A percentile compares a stretch with the other conserved stretches of the same genome.
Evolutionary conservation across 1,284 basidiomycete genomes (phyloP).

Genomic region (Salmacisia buchloeana): DNA sequence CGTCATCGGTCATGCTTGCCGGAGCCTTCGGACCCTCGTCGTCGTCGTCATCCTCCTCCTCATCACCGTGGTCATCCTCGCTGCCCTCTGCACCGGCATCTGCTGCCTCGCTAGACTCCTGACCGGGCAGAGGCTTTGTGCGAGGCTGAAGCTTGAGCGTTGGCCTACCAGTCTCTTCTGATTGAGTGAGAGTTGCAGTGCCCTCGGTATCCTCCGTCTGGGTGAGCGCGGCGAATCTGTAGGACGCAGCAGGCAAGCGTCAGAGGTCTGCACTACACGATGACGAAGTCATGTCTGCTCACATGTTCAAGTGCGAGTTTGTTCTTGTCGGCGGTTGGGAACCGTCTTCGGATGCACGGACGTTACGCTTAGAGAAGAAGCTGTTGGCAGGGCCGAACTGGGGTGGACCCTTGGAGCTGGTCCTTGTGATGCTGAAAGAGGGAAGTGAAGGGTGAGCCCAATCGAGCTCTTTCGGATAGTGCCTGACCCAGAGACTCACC

Average conservation of each 20-base stretch:
- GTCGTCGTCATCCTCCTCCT: conserved; percentile 50
- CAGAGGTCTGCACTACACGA: neutral
- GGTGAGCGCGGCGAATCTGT: conserved; percentile 56
- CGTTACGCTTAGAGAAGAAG: conserved; percentile 65
- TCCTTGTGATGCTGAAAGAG: conserved; percentile 53
- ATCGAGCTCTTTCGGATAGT: conserved; percentile 10
- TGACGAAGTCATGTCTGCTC: neutral
- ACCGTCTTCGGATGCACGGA: conserved; percentile 54
- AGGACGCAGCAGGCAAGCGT: neutral
- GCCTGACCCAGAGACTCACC: conserved; percentile 56
- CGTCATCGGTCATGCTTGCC: conserved; percentile 61
- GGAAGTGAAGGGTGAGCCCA: conserved; percentile 20
- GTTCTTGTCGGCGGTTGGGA: conserved; percentile 68
- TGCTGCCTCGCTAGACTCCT: too few species aligned
- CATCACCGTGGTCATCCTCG: conserved; percentile 14
- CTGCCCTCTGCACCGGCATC: conserved; percentile 10
- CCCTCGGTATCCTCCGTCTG: conserved; percentile 23
- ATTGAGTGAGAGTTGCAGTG: conserved; percentile 49
- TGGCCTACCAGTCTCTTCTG: conserved; percentile 63
- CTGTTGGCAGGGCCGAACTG: conserved; percentile 66
- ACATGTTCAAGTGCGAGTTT: conserved; percentile 74
- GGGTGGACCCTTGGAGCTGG: conserved; percentile 56
- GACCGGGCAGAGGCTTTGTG: conserved; percentile 56
- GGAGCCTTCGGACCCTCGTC: conserved; percentile 52
- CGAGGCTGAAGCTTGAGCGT: conserved; percentile 67